Evolutionary conservation across 306 rosid species (phyloP).

Genomic region (Cucurbita ficifolia): DNA sequence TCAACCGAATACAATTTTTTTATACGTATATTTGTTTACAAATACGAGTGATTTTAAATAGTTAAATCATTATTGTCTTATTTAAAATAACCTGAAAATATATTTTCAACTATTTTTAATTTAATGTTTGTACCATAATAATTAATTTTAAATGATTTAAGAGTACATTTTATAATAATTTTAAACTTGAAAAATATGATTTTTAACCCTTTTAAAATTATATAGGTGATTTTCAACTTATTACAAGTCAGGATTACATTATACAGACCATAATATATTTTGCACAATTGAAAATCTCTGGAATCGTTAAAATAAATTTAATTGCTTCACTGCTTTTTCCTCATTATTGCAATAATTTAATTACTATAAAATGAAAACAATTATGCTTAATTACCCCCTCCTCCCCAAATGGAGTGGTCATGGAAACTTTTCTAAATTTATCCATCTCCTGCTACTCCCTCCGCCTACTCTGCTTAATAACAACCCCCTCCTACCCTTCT

Average conservation of each 20-base stretch:
- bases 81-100: too few species aligned
- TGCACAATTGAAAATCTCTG: neutral
- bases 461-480: neutral
- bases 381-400: neutral
- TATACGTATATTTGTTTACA: too few species aligned
- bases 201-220: too few species aligned
- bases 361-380: neutral
- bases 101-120: too few species aligned
- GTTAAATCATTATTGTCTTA: too few species aligned
- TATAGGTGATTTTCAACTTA: too few species aligned
- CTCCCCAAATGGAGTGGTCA: neutral
- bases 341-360: neutral
- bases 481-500: neutral
- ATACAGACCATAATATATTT: neutral
- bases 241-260: neutral
- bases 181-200: too few species aligned
- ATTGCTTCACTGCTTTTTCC: neutral
- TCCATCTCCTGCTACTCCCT: neutral
- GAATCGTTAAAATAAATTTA: neutral
- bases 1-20: too few species aligned
- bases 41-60: too few species aligned
- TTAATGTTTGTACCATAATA: too few species aligned
- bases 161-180: too few species aligned
- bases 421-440: neutral
- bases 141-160: too few species aligned